Evolutionary conservation across 257 asterid species (phyloP), one percentile per base, ranked within the genome.

Genomic region (Coffea eugenioides): DNA sequence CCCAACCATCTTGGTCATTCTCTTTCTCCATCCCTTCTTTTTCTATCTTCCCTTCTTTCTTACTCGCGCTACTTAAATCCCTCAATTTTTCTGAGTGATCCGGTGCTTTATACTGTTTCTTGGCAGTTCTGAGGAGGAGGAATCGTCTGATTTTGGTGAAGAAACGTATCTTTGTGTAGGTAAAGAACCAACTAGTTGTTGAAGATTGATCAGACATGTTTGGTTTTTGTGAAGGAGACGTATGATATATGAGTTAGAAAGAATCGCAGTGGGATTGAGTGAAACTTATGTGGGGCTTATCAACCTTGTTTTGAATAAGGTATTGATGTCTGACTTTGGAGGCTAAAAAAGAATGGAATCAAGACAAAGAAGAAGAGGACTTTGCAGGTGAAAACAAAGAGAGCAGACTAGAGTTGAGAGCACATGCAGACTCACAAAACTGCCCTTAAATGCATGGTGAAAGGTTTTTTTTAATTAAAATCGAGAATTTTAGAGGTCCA

Each of bases 371-470:
- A 79, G 85, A 77, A 82, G 86, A 80, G 67, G 90, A 91, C 90
- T 88, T 91, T 81, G 90, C 49, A 82, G 82, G 83, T 76, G 69
- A 82, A 84, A 77, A 89, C 91, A 89, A 88, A 83, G 49, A 51
- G 84, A 77, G 90, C 81, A 85, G 90, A 31, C 34, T 31, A 31
- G 34, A 31, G 34, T 31, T 31, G 34, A 76, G 72, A 80, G 88
- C 97, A 90, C 91, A 86, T 92, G 97, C 88, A 80, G 83, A 75
- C 70, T 67, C 74, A 62, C 78, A 81, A 69, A 69, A 45, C 71
- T 80, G 89, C 88, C 73, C 86, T 46, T 85, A 64, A 56, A 67
- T 57, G 48, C 82, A 74, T 72, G 52, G 59, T 48, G 31, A 41
- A 64, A 65, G 15, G 57, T 25, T 43, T 39, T 16, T 76, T 8